Conservation (phyloP, 208 protist genomes). For the Novymonas esmeraldas region DNA sequence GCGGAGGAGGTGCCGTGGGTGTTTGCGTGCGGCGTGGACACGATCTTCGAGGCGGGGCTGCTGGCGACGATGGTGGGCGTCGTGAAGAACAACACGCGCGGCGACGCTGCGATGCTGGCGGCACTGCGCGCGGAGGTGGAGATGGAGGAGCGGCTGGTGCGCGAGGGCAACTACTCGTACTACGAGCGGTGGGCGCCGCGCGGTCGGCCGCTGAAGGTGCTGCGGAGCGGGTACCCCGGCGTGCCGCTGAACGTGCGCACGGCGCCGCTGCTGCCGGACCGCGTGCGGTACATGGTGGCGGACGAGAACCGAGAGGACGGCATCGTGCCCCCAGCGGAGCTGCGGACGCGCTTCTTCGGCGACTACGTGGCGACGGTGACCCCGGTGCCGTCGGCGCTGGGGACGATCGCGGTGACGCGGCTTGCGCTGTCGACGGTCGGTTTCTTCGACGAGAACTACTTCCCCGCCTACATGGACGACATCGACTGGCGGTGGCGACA, state of each 20-base stretch:
- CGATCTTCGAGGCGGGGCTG: conserved; percentile 35
- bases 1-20: conserved; percentile 40
- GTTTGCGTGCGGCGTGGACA: conserved; percentile 39
- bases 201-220: conserved; percentile 37
- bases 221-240: conserved; percentile 34
- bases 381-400: conserved; percentile 11
- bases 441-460: conserved; percentile 56
- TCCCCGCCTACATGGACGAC: conserved; percentile 49
- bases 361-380: conserved; percentile 31
- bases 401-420: conserved; percentile 32
- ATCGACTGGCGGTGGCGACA: conserved; percentile 36
- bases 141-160: conserved; percentile 27
- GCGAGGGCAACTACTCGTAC: conserved; percentile 29
- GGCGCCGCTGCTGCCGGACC: conserved; percentile 40
- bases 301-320: conserved; percentile 24
- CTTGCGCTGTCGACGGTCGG: conserved; percentile 34
- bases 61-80: conserved; percentile 20
- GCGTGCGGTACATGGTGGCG: conserved; percentile 32
- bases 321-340: not conserved
- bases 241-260: conserved; percentile 38
- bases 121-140: conserved; percentile 34
- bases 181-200: conserved; percentile 30
- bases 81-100: conserved; percentile 16
- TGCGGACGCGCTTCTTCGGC: conserved; percentile 27
- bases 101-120: conserved; percentile 33